phyloP scores from a whole-genome alignment of 176 grass and related monocot genomes.

The Metroxylon sagu region DNA sequence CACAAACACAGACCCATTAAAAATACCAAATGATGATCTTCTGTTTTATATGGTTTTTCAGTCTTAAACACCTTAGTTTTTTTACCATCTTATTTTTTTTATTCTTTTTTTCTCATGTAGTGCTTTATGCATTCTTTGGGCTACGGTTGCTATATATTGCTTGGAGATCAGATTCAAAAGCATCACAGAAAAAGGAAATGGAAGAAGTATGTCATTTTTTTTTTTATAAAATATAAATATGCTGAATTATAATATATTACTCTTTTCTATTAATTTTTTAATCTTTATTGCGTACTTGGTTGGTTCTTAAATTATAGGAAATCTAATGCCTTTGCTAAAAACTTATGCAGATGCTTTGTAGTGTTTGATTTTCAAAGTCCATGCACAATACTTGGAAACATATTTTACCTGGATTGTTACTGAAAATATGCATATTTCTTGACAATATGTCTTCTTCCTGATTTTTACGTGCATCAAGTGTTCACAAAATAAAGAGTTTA shows the following conservation, averaged over 20 bases:
- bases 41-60: too few relatives aligned
- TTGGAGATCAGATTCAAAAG: conserved; percentile 82
- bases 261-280: conserved; percentile 19
- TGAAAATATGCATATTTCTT: too few relatives aligned
- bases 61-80: background rate
- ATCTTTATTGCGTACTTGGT: background rate
- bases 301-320: background rate
- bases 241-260: background rate
- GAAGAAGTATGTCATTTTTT: conserved; percentile 54
- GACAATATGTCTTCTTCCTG: too few relatives aligned
- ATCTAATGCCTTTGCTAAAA: background rate
- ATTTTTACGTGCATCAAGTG: too few relatives aligned
- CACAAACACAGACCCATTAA: too few relatives aligned
- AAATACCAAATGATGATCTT: too few relatives aligned
- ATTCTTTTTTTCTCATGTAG: conserved; percentile 27
- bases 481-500: too few relatives aligned
- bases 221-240: background rate
- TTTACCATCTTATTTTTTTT: conserved; percentile 23
- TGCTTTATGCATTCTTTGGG: conserved; percentile 84
- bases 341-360: background rate
- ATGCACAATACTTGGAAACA: too few relatives aligned
- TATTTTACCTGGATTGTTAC: too few relatives aligned
- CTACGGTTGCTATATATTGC: conserved; percentile 86
- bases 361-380: too few relatives aligned
- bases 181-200: conserved; percentile 92